phyloP scores from a whole-genome alignment of 805 yeast genomes.

The Starmerella kuoi region DNA sequence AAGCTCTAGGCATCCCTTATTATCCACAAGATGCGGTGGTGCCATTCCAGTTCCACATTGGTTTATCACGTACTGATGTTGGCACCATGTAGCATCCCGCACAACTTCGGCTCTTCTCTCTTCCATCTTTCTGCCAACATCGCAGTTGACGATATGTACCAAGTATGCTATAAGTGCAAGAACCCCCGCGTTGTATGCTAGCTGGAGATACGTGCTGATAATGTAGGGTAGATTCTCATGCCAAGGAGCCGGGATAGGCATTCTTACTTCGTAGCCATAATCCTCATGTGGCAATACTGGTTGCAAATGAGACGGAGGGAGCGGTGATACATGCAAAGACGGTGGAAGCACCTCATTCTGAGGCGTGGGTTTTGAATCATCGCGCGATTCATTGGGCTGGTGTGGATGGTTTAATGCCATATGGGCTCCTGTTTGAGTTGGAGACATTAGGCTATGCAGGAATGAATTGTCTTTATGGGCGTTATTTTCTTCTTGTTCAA shows the following conservation, averaged over 20 bases:
- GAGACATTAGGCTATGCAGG: conserved; percentile 11
- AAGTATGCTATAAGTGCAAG: conserved; percentile 38
- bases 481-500: not conserved
- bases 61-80: conserved; percentile 54
- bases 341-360: not conserved
- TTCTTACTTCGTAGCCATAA: conserved; percentile 8
- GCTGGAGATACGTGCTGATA: conserved; percentile 51
- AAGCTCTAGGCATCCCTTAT: conserved; percentile 51
- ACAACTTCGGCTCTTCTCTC: conserved; percentile 42
- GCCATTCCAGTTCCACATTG: conserved; percentile 47
- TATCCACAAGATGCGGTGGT: conserved; percentile 57
- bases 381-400: too few species aligned
- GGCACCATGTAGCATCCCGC: conserved; percentile 53
- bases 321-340: not conserved
- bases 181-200: conserved; percentile 43
- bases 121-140: conserved; percentile 55
- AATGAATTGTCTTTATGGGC: not conserved
- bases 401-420: conserved; percentile 7
- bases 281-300: not conserved
- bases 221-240: conserved; percentile 38
- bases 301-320: not conserved
- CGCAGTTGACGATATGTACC: conserved; percentile 42
- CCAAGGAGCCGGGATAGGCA: conserved; percentile 27
- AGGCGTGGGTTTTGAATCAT: not conserved
- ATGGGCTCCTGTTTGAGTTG: conserved; percentile 22